phyloP scores from a whole-genome alignment of 148 eudicot species.

The Agrostemma githago region DNA sequence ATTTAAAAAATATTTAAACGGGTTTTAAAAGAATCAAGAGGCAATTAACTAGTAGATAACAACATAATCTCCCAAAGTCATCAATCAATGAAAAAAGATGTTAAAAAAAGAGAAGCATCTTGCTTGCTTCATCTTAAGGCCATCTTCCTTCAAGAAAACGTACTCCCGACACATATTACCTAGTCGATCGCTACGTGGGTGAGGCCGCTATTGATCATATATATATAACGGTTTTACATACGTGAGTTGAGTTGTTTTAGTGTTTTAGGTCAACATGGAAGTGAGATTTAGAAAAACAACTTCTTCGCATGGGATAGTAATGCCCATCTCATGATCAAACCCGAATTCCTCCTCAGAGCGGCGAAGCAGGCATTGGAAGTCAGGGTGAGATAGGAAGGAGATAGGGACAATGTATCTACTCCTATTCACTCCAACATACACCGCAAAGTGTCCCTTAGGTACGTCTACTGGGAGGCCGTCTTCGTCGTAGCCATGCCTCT shows the following conservation, averaged over 20 bases:
- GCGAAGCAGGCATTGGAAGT: constrained; percentile 64
- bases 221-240: constrained; percentile 31
- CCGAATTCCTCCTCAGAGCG: constrained; percentile 88
- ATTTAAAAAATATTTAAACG: constrained; percentile 2
- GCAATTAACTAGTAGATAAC: constrained; percentile 13
- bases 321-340: constrained; percentile 75
- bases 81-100: constrained; percentile 23
- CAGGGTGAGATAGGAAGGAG: constrained; percentile 59
- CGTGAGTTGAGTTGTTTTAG: constrained; percentile 15
- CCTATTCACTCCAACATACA: constrained; percentile 74
- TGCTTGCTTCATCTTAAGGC: constrained; percentile 31
- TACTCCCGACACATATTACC: not conserved
- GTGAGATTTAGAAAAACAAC: constrained; percentile 62
- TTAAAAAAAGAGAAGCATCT: constrained; percentile 33
- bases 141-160: constrained; percentile 33
- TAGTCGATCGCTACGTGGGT: not conserved
- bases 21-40: constrained; percentile 32
- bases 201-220: not conserved
- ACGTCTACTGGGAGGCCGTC: constrained; percentile 66
- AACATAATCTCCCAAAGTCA: constrained; percentile 18
- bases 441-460: constrained; percentile 84
- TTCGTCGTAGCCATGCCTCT: constrained; percentile 43
- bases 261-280: constrained; percentile 38
- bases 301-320: constrained; percentile 90
- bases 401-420: constrained; percentile 80